Percentiles rank a stretch among this genome's conserved stretches.
Conservation (phyloP, 139 green algal genomes). For the Microglena sp. region DNA sequence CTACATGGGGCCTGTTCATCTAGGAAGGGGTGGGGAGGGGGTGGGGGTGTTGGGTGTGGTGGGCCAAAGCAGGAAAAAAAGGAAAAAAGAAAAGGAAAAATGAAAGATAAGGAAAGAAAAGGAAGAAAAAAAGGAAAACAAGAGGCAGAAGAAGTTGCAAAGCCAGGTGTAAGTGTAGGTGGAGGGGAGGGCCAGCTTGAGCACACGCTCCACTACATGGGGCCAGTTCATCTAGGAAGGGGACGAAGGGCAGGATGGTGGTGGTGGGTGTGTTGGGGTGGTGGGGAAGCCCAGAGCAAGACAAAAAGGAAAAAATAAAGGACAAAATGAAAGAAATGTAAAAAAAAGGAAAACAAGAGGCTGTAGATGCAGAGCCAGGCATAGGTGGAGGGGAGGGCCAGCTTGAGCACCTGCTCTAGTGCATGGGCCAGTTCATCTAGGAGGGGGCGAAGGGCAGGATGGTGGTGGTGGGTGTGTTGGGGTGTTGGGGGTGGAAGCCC, state of each 20-base stretch:
- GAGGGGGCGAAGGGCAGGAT: no score
- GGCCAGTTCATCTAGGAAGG: conserved; percentile 45
- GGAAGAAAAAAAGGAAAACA: no score
- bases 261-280: no score
- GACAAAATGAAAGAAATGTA: no score
- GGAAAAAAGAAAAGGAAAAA: no score
- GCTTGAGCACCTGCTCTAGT: conserved; percentile 83
- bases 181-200: conserved; percentile 84
- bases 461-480: no score
- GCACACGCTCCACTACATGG: conserved; percentile 69
- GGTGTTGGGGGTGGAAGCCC: no score
- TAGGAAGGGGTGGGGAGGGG: conserved; percentile 1
- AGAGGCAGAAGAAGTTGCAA: conserved; percentile 75
- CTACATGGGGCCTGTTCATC: conserved; percentile 56
- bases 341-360: conserved; percentile 83
- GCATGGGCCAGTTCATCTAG: conserved; percentile 55
- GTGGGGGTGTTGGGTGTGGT: neutral
- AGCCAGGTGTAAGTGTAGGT: conserved; percentile 88
- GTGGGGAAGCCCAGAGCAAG: no score
- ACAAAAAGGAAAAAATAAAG: no score
- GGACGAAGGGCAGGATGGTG: no score
- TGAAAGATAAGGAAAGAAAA: no score
- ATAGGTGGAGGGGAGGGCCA: conserved; percentile 77
- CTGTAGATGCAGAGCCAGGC: conserved; percentile 81
- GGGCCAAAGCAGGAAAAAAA: no score